Evolutionary conservation across 2,329 filamentous ascomycete genomes (phyloP).

Genomic region (Tolypocladium inflatum): DNA sequence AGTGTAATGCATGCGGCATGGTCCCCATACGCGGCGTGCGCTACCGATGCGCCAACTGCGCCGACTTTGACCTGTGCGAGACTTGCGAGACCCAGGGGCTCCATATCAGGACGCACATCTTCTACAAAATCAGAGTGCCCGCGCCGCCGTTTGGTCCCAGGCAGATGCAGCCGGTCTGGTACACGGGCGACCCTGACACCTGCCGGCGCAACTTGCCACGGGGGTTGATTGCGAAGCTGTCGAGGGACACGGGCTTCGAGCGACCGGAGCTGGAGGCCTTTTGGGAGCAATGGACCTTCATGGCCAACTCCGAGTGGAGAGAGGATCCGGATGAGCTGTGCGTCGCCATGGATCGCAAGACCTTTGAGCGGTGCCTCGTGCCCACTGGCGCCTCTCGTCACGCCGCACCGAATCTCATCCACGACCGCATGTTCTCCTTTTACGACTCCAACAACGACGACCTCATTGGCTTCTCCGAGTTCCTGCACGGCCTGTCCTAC

Average conservation of each 20-base stretch:
- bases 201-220: constrained; percentile 59
- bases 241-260: constrained; percentile 68
- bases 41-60: constrained; percentile 91
- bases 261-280: constrained; percentile 82
- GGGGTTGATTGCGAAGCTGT: constrained; percentile 56
- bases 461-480: constrained; percentile 87
- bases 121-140: constrained; percentile 91
- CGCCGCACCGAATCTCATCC: constrained; percentile 77
- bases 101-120: constrained; percentile 86
- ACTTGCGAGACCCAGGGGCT: constrained; percentile 72
- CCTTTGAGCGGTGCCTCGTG: constrained; percentile 84
- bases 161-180: constrained; percentile 75
- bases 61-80: constrained; percentile 93
- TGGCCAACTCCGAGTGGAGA: constrained; percentile 77
- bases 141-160: constrained; percentile 75
- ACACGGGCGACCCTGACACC: constrained; percentile 74
- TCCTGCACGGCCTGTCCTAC: constrained; percentile 71
- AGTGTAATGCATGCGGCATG: constrained; percentile 81
- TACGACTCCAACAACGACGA: constrained; percentile 88
- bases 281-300: constrained; percentile 94
- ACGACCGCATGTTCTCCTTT: constrained; percentile 93
- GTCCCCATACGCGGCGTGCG: constrained; percentile 85
- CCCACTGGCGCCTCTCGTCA: constrained; percentile 74
- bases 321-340: constrained; percentile 69
- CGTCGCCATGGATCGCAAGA: constrained; percentile 83